A percentile compares a stretch with the other conserved stretches of the same genome.
These are phyloP conservation scores for Endothia cerciana DNA, from an alignment of 2,329 filamentous ascomycete genomes.

Conservation along the genomic window DNA sequence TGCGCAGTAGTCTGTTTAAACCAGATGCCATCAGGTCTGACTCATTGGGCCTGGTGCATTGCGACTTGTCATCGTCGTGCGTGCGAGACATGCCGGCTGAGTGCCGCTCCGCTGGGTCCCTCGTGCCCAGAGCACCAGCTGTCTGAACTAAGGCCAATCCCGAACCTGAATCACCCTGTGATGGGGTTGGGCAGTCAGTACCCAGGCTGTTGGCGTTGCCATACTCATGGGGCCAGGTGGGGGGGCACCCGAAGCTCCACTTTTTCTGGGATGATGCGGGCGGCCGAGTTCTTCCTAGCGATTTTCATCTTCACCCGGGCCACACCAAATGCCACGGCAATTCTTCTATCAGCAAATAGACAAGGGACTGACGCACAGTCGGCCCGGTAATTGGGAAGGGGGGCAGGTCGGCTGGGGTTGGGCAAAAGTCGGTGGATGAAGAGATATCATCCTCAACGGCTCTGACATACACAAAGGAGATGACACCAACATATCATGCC, in stretches of 20 bases:
- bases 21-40: too few relatives aligned
- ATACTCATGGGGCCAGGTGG: not conserved
- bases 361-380: not conserved
- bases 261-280: not conserved
- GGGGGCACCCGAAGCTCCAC: not conserved
- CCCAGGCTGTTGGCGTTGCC: not conserved
- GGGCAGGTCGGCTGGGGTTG: not conserved
- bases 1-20: slow-evolving; percentile 21
- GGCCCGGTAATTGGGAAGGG: slow-evolving; percentile 3
- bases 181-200: too few relatives aligned
- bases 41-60: too few relatives aligned
- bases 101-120: not conserved
- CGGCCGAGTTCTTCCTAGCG: not conserved
- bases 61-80: not conserved
- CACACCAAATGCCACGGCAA: not conserved
- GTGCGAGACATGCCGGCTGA: not conserved
- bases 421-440: not conserved
- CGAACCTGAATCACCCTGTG: not conserved
- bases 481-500: not conserved
- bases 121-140: not conserved
- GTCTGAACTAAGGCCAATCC: not conserved
- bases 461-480: slow-evolving; percentile 3
- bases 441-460: not conserved
- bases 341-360: not conserved
- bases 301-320: not conserved